A percentile compares a stretch with the other conserved stretches of the same genome.
phyloP scores from a whole-genome alignment of 2,329 filamentous ascomycete genomes.

The Coniochaeta hoffmannii region DNA sequence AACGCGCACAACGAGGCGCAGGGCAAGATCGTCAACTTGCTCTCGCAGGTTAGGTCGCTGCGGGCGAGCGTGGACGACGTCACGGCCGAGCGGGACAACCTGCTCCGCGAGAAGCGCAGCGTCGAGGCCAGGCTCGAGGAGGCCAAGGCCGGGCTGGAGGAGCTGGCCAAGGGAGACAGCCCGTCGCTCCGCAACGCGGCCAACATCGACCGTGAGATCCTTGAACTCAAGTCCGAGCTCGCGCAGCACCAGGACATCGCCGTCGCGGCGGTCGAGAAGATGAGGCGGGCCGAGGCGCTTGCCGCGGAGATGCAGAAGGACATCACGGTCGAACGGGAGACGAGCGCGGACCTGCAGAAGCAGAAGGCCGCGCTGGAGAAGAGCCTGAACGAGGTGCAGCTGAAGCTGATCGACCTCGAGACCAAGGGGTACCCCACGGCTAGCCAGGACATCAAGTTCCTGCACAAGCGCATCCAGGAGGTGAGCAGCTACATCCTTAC shows the following conservation, averaged over 20 bases:
- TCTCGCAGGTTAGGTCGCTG: constrained; percentile 82
- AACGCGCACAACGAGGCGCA: constrained; percentile 93
- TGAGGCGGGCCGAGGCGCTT: constrained; percentile 86
- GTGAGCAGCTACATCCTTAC: constrained; percentile 37
- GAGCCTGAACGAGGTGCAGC: constrained; percentile 79
- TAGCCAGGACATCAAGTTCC: constrained; percentile 90
- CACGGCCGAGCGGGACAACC: constrained; percentile 73
- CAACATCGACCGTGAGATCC: constrained; percentile 76
- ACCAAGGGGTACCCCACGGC: constrained; percentile 94
- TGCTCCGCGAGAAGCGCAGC: constrained; percentile 83
- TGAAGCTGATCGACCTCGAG: constrained; percentile 85
- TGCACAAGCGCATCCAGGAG: constrained; percentile 92
- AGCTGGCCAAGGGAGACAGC: constrained; percentile 76
- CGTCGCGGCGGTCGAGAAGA: constrained; percentile 88
- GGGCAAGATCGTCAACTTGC: constrained; percentile 79
- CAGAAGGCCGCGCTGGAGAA: constrained; percentile 89
- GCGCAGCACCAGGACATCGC: constrained; percentile 93
- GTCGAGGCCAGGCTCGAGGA: constrained; percentile 80
- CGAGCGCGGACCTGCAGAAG: constrained; percentile 72
- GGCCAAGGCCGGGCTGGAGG: constrained; percentile 81
- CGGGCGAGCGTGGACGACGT: constrained; percentile 81
- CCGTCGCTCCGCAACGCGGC: constrained; percentile 87
- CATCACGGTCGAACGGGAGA: constrained; percentile 77
- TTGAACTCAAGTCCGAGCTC: constrained; percentile 81
- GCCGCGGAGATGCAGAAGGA: constrained; percentile 89